Evolutionary conservation across 352 stramenopile species (phyloP), one percentile per base, ranked within the genome.

Genomic region (Phytophthora cryptogea): DNA sequence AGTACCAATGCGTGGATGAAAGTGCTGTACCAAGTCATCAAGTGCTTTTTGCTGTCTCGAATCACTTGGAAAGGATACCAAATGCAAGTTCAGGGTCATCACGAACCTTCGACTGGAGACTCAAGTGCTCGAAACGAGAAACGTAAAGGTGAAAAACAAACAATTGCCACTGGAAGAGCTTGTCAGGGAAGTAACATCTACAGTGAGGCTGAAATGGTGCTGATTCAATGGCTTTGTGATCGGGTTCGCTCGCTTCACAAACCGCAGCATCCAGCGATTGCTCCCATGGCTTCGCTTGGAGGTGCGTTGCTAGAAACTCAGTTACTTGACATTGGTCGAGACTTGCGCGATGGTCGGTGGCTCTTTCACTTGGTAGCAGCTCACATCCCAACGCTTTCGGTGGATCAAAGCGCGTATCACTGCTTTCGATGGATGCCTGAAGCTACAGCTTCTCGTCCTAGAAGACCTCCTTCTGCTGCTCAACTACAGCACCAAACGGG

Each of bases 11-110:
- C 88, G 2, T 98, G 90, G 91, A 90, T 95, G 66, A 84, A 87
- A 46, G 76, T 98, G 6, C 48, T 97, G 14, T 92, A 93, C 32
- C 91, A 98, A 57, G 76, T 94, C 5, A 75, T 98, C 57, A 96
- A 97, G 50, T 93, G 96, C 33, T 98, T 98, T 60, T 61, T 98
- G 31, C 65, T 98, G 1, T 89, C 83, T 27, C 77, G 94, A 4
- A 86, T 98, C 33, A 97, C 89, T 3, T 83, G 74, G 31, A 97
- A 96, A 52, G 68, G 72, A 4, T 95, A 96, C 30, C 58, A 68
- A 6, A 64, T 76, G 43, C 76, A 83, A 42, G 50, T 70, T 33
- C 49, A 69, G 11, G 26, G 41, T 2, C 42, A 57, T 2, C 28
- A 26, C 27, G 36, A 57, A 5, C 30, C 3, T 39, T 30, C 36